A percentile compares a stretch with the other conserved stretches of the same genome.
phyloP scores from a whole-genome alignment of 2,329 filamentous ascomycete species.

The Fusarium haematococcum region DNA sequence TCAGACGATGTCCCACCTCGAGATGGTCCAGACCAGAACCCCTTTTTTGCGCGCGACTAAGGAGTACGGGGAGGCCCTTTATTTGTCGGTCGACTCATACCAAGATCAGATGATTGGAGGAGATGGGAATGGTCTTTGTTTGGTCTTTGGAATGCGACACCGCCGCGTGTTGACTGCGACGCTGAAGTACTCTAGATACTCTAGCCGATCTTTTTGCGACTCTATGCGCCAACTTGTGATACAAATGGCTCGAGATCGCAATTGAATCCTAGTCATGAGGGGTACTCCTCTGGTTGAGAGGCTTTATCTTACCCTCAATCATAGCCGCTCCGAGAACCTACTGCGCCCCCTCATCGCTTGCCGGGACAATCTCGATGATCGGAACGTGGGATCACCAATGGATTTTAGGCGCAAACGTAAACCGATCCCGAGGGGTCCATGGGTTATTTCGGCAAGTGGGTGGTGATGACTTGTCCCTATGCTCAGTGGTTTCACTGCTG shows the following conservation, averaged over 20 bases:
- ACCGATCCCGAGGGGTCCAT: background rate
- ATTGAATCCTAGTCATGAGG: background rate
- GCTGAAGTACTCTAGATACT: background rate
- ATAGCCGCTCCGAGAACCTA: background rate
- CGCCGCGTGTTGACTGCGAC: background rate
- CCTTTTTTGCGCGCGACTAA: constrained; percentile 18
- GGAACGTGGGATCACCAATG: background rate
- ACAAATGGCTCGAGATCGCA: background rate
- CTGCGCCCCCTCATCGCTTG: background rate
- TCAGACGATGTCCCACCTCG: constrained; percentile 19
- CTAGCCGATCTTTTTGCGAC: background rate
- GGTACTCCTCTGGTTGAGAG: too few species aligned
- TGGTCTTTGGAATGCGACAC: background rate
- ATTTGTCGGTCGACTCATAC: constrained; percentile 3
- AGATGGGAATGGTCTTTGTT: background rate
- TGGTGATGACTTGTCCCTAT: background rate
- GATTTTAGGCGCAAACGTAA: background rate
- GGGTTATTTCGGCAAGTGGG: background rate
- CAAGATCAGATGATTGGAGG: constrained; percentile 2
- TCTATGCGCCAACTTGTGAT: background rate
- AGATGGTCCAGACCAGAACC: constrained; percentile 9
- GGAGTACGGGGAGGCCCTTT: background rate
- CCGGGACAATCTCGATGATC: background rate
- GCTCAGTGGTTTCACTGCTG: constrained; percentile 5
- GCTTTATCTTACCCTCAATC: background rate